Evolutionary conservation across 163 green algal species (phyloP), one percentile per base, ranked within the genome.

Genomic region (Chloromonas sp.): DNA sequence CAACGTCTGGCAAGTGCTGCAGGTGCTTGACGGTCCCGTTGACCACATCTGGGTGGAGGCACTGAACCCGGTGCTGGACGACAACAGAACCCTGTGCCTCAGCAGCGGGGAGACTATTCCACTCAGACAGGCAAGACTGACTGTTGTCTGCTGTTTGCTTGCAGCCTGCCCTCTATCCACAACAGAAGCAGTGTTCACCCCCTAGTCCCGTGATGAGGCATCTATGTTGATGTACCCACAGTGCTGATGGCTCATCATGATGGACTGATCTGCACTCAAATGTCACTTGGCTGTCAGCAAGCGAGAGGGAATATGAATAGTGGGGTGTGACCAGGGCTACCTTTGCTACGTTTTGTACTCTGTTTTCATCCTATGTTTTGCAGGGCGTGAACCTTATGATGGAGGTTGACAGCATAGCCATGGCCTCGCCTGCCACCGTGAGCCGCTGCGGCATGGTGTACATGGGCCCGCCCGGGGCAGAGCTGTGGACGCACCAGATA

Each of bases 1-100:
- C 36, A 36, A 36, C 36, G 36, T 36, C 36, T 36, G 36, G 36
- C 36, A 36, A 36, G 36, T 36, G 36, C 36, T 92, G 93, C 82
- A 95, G 71, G 80, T 96, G n/a, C 89, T 97, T 81, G 94, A 98
- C 82, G 94, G 94, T 2, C 94, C 94, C 61, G 95, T 98, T 3
- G 93, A 97, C 87, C 91, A 91, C 2, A 88, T 95, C 0, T 96
- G 93, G 93, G 84, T 91, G 14, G 87, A 91, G 81, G 81, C 78
- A 61, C 83, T 91, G 0, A 94, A 94, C 83, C 92, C 91, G 1
- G 91, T 96, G 87, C 89, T 96, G 61, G 93, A 96, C 82, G 93
- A 96, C 88, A 95, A 95, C 88, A 66, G 85, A 60, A 91, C 85
- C 89, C 91, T 97, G 60, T 97, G 93, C 81, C 85, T 97, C 58